Evolutionary conservation across 176 grass and related monocot genomes (phyloP), one percentile per base, ranked within the genome.

Genomic region (Bothriochloa decipiens): DNA sequence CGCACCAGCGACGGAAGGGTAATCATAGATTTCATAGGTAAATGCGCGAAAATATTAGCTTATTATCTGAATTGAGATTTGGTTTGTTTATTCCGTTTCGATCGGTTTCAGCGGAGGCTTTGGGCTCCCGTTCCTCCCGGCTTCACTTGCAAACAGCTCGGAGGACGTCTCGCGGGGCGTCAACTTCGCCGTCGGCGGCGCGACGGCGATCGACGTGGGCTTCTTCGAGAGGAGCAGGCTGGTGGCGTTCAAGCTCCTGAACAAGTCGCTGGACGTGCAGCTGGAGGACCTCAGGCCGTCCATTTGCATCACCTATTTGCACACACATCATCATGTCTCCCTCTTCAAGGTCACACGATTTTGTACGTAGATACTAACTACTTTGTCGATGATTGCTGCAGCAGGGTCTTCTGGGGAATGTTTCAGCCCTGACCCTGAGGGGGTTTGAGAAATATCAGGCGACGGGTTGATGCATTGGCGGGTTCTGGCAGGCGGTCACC

Each of bases 21-120:
- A 26, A 81, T 82, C 70, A 18, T 87, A 25, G 89, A 94, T 73
- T 94, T 91, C 75, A 63, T 91, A 0, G 80, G 92, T 91, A 84
- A 15, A 42, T 43, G 6, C 2, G 13, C 4, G 11, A 2, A 28
- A 4, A 12, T 4, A 39, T 7, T 62, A 39, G 8, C 57, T 6
- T 39, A 7, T 39, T 39, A 6, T 39, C 37, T 39, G 37, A 9
- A 9, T n/a, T 57, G 2, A 18, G n/a, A n/a, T 9, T 22, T n/a
- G 18, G n/a, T 12, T 26, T 63, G 33, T 35, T 35, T 35, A 0
- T 10, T n/a, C 0, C 1, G 37, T 39, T 39, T n/a, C 37, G 5
- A 7, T 39, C 37, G 37, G 37, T n/a, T 69, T 42, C 37, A 94
- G 93, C 90, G 1, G 41, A 87, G 20, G 80, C 67, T 36, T 92